Evolutionary conservation across 805 yeast species (phyloP).

Genomic region (Nakazawaea sp.): DNA sequence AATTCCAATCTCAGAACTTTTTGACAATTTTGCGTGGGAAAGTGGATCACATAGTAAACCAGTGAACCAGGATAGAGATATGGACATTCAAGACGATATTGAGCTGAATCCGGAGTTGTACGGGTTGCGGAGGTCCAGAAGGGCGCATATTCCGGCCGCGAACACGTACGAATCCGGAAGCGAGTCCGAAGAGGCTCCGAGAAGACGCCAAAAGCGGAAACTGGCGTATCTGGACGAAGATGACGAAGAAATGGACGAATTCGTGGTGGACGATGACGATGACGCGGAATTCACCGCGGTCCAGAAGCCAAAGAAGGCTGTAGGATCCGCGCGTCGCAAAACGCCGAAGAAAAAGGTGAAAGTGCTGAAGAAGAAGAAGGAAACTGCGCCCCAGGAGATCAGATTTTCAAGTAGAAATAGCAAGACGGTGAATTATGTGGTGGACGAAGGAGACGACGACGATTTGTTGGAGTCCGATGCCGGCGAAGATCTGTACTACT

Average conservation of each 20-base stretch:
- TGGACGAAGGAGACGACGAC: constrained; percentile 61
- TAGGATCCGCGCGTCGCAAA: too few relatives aligned
- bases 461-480: constrained; percentile 39
- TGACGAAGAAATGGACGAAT: constrained; percentile 25
- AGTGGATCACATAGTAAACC: too few relatives aligned
- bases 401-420: constrained; percentile 76
- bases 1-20: too few relatives aligned
- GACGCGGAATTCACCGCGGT: constrained; percentile 22
- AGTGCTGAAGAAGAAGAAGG: constrained; percentile 16
- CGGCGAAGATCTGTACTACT: constrained; percentile 21
- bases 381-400: constrained; percentile 36
- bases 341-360: constrained; percentile 25
- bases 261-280: constrained; percentile 17
- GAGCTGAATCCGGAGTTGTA: constrained; percentile 73
- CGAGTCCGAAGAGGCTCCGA: constrained; percentile 21
- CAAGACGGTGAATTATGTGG: constrained; percentile 66
- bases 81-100: constrained; percentile 44
- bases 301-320: constrained; percentile 16
- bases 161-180: constrained; percentile 27
- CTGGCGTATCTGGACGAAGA: constrained; percentile 18
- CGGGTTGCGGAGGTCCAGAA: constrained; percentile 71
- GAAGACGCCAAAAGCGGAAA: constrained; percentile 13
- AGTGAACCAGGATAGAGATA: too few relatives aligned
- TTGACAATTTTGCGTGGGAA: too few relatives aligned
- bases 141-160: constrained; percentile 40